These are phyloP conservation scores for Penicillium crystallinum DNA, from an alignment of 495 filamentous ascomycete genomes.

Conservation along the genomic window DNA sequence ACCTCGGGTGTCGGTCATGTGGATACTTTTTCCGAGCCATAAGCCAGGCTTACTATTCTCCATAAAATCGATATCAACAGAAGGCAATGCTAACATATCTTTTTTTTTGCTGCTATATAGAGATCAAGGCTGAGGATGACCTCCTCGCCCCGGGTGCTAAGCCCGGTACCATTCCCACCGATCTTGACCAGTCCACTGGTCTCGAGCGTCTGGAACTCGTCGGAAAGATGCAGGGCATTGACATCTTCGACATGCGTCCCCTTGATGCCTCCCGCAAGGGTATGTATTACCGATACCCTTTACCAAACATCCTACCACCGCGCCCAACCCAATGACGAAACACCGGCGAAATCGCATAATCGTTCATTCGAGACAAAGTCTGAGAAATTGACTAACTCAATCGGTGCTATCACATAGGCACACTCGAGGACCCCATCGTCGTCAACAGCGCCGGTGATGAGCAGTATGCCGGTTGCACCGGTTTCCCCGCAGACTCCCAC, in stretches of 20 bases:
- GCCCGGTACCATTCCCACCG: constrained; percentile 81
- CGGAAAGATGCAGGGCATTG: constrained; percentile 98
- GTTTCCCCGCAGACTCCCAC: constrained; percentile 88
- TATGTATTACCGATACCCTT: constrained; percentile 30
- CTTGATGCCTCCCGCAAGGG: constrained; percentile 85
- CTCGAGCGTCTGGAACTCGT: constrained; percentile 97
- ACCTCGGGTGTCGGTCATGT: constrained; percentile 8
- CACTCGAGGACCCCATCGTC: constrained; percentile 80
- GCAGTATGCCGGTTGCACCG: constrained; percentile 96
- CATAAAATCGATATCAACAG: background rate
- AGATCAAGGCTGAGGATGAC: constrained; percentile 75
- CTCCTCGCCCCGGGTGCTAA: constrained; percentile 76
- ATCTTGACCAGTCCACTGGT: constrained; percentile 91
- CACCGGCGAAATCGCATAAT: background rate
- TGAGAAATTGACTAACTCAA: constrained; percentile 4
- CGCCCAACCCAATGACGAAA: background rate
- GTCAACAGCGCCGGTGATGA: constrained; percentile 89
- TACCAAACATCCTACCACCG: background rate
- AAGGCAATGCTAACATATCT: constrained; percentile 3
- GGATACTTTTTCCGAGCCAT: constrained; percentile 10
- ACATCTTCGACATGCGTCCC: constrained; percentile 97
- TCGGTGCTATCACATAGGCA: constrained; percentile 51
- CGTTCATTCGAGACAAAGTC: background rate
- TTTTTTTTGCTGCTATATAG: constrained; percentile 42
- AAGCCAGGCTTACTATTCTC: background rate